phyloP scores from a whole-genome alignment of 2,329 filamentous ascomycete genomes.

The Parafenestella ontariensis region DNA sequence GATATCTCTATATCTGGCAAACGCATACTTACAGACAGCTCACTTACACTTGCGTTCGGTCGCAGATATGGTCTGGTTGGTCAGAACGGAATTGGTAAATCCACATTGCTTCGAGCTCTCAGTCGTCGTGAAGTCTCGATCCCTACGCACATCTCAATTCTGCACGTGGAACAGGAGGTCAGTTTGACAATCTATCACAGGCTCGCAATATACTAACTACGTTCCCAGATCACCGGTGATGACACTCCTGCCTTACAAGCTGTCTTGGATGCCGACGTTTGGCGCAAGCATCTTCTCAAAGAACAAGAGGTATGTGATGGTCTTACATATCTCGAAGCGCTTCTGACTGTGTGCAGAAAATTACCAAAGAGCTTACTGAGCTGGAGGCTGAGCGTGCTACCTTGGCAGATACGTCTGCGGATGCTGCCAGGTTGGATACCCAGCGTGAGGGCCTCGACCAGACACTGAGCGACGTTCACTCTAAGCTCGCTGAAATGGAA shows the following conservation, averaged over 20 bases:
- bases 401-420: constrained; percentile 89
- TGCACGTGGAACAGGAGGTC: constrained; percentile 98
- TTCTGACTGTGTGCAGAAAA: constrained; percentile 64
- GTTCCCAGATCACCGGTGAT: constrained; percentile 80
- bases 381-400: constrained; percentile 79
- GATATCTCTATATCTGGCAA: constrained; percentile 91
- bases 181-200: constrained; percentile 20
- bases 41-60: constrained; percentile 87
- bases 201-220: constrained; percentile 10
- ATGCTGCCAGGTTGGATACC: constrained; percentile 82
- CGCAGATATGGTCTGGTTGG: constrained; percentile 96
- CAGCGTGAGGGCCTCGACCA: constrained; percentile 90
- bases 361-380: constrained; percentile 74
- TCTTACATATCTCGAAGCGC: background rate
- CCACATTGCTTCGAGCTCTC: constrained; percentile 89
- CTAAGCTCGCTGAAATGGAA: constrained; percentile 96
- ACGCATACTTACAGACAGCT: constrained; percentile 90
- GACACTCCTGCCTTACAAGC: constrained; percentile 95
- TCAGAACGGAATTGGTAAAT: constrained; percentile 92
- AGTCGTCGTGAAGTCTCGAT: constrained; percentile 93
- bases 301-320: constrained; percentile 76
- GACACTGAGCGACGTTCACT: constrained; percentile 88
- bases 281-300: constrained; percentile 91
- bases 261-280: constrained; percentile 95
- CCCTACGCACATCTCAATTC: constrained; percentile 96